phyloP scores from a whole-genome alignment of 306 rosid species.

The Glycine soja region DNA sequence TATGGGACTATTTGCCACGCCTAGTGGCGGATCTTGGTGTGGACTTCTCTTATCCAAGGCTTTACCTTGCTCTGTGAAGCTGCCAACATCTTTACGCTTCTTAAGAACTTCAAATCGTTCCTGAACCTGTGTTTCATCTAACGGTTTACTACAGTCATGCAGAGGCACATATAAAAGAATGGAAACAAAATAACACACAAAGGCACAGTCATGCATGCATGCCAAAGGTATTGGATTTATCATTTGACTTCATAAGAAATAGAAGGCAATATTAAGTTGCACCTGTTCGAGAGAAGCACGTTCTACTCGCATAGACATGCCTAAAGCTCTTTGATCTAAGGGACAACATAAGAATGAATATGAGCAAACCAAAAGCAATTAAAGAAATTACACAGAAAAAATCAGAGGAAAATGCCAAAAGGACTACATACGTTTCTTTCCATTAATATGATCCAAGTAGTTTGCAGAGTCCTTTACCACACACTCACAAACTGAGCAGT shows the following conservation, averaged over 20 bases:
- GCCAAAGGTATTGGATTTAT: conserved; percentile 18
- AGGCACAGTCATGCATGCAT: conserved; percentile 11
- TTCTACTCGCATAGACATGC: conserved; percentile 99
- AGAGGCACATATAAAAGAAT: conserved; percentile 18
- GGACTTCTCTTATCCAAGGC: background rate
- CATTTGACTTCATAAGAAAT: conserved; percentile 11
- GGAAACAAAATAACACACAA: conserved; percentile 30
- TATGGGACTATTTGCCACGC: no score
- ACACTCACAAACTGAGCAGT: conserved; percentile 94
- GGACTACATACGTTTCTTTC: conserved; percentile 89
- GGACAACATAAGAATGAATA: conserved; percentile 33
- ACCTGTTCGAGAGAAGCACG: conserved; percentile 97
- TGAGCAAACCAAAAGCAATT: conserved; percentile 36
- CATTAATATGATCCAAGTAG: conserved; percentile 98
- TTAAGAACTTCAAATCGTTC: conserved; percentile 87
- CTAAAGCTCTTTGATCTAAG: conserved; percentile 95
- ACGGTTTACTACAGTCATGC: conserved; percentile 38
- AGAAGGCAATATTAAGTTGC: conserved; percentile 14
- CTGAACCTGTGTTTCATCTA: conserved; percentile 74
- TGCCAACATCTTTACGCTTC: conserved; percentile 81
- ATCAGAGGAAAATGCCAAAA: conserved; percentile 23
- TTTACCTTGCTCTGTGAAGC: conserved; percentile 94
- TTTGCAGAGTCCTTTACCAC: conserved; percentile 99
- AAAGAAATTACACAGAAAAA: conserved; percentile 2
- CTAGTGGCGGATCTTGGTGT: no score